phyloP scores from a whole-genome alignment of 768 basidiomycete genomes.

The Tulasnella sp. region DNA sequence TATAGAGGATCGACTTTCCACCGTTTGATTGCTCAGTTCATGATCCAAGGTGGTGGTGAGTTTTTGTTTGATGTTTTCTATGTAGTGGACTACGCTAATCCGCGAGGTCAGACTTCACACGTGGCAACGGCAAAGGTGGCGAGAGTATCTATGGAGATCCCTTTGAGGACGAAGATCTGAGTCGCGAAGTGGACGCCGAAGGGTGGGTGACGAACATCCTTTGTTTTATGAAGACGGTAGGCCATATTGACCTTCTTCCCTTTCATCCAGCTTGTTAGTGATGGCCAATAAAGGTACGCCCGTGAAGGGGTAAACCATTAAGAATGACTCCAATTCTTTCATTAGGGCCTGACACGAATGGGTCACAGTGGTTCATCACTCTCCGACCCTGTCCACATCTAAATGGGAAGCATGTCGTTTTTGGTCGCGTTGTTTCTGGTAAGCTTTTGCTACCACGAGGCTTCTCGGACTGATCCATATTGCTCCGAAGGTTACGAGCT shows the following conservation, averaged over 20 bases:
- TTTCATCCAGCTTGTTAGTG: conserved; percentile 47
- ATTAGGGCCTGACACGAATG: conserved; percentile 56
- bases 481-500: conserved; percentile 26
- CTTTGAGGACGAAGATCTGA: conserved; percentile 69
- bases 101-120: conserved; percentile 49
- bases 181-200: conserved; percentile 47
- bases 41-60: conserved; percentile 70
- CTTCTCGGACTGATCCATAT: background rate
- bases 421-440: conserved; percentile 32
- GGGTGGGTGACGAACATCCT: conserved; percentile 34
- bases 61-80: background rate
- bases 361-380: conserved; percentile 79
- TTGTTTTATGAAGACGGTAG: background rate
- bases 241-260: background rate
- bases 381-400: conserved; percentile 62
- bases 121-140: conserved; percentile 66
- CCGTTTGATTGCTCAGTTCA: conserved; percentile 64
- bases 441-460: conserved; percentile 16
- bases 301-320: background rate
- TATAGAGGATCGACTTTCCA: conserved; percentile 74
- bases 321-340: background rate
- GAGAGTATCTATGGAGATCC: conserved; percentile 68
- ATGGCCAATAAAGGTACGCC: conserved; percentile 70
- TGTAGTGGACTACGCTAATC: background rate
- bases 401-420: conserved; percentile 42